Evolutionary conservation across 2,329 filamentous ascomycete genomes (phyloP).

Genomic region (Cladosporium colombiae): DNA sequence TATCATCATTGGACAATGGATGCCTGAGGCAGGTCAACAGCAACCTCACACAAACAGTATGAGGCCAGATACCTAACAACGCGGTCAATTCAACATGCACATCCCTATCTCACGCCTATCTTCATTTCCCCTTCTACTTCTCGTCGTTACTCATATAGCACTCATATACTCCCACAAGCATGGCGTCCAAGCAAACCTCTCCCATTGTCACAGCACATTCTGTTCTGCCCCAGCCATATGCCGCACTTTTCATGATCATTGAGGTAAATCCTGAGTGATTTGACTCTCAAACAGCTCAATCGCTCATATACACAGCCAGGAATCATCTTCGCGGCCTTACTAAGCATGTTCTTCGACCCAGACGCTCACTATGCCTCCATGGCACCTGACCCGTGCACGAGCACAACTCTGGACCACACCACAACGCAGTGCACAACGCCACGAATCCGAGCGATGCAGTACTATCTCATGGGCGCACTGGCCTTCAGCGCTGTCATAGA

Average conservation of each 20-base stretch:
- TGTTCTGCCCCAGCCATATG: neutral
- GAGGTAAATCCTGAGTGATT: neutral
- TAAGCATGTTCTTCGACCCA: neutral
- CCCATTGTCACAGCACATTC: neutral
- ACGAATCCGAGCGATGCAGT: neutral
- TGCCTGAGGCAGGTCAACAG: neutral
- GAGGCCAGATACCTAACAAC: neutral
- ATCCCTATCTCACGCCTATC: neutral
- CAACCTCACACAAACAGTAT: neutral
- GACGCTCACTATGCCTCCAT: neutral
- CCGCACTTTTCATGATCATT: neutral
- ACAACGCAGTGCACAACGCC: neutral
- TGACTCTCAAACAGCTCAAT: too few relatives aligned
- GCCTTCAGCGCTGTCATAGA: constrained; percentile 14
- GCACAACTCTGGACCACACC: neutral
- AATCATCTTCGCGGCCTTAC: neutral
- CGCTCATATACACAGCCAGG: neutral
- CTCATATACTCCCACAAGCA: neutral
- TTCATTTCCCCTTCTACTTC: neutral
- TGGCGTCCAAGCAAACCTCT: neutral
- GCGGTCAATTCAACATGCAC: neutral
- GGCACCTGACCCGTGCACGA: neutral
- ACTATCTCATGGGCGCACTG: constrained; percentile 6
- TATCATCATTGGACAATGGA: neutral
- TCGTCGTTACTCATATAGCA: neutral